Conservation (phyloP, 768 basidiomycete genomes). For the Rhodotorula babjevae region DNA sequence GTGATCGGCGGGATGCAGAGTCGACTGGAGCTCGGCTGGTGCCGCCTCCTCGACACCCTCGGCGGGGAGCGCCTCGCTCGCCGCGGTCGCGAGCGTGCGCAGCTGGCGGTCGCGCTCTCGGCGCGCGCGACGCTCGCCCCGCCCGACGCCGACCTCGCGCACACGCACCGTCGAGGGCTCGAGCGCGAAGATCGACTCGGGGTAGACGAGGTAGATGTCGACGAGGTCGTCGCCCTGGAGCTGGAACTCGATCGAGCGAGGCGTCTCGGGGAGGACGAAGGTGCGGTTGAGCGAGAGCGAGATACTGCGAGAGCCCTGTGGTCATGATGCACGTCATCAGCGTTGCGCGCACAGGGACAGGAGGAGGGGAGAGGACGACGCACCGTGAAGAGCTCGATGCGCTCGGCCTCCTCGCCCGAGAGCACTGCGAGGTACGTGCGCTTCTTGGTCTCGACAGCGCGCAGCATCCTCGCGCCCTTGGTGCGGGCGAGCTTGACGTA, state of each 20-base stretch:
- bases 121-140: slow-evolving; percentile 79
- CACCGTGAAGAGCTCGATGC: slow-evolving; percentile 88
- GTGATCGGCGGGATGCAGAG: slow-evolving; percentile 42
- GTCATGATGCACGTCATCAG: no score
- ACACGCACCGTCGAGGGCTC: slow-evolving; percentile 90
- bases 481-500: slow-evolving; percentile 90
- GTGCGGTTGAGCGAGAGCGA: slow-evolving; percentile 77
- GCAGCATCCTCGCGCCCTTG: slow-evolving; percentile 74
- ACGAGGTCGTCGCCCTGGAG: slow-evolving; percentile 88
- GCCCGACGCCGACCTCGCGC: slow-evolving; percentile 85
- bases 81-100: slow-evolving; percentile 53
- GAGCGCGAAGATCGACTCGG: slow-evolving; percentile 84
- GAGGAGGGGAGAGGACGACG: slow-evolving; percentile 47
- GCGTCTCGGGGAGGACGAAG: slow-evolving; percentile 86
- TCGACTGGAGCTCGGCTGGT: slow-evolving; percentile 41
- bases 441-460: slow-evolving; percentile 81
- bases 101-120: slow-evolving; percentile 70
- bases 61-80: background rate
- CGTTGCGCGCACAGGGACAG: background rate
- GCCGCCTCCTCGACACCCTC: slow-evolving; percentile 46
- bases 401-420: slow-evolving; percentile 86
- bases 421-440: slow-evolving; percentile 93
- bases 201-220: slow-evolving; percentile 77
- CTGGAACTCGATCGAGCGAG: slow-evolving; percentile 77
- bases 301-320: slow-evolving; percentile 55